These are phyloP conservation scores for Zychaea mexicana DNA, from an alignment of 371 early-diverging fungal genomes.

Conservation along the genomic window DNA sequence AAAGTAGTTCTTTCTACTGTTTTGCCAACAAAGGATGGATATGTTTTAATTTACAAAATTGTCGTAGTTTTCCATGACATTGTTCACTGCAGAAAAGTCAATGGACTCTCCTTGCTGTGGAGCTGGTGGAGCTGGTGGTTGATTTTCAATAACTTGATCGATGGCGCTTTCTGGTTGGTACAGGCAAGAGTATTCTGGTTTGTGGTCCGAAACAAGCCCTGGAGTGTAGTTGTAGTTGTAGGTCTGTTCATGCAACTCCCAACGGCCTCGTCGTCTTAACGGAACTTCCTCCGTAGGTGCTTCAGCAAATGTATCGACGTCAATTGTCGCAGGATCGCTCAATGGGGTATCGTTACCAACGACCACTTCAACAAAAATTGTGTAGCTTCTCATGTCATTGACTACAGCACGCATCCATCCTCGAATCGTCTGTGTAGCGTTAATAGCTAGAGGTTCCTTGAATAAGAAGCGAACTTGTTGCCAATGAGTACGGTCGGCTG, in stretches of 20 bases:
- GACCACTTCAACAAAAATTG: constrained; percentile 72
- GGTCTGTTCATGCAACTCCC: constrained; percentile 94
- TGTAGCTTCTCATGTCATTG: constrained; percentile 92
- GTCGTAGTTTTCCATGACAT: constrained; percentile 23
- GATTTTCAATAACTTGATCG: constrained; percentile 9
- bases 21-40: too few relatives aligned
- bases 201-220: constrained; percentile 51
- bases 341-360: constrained; percentile 30
- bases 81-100: constrained; percentile 1
- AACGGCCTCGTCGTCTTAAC: constrained; percentile 68
- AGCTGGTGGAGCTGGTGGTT: neutral
- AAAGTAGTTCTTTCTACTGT: too few relatives aligned
- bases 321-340: constrained; percentile 26
- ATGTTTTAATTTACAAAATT: constrained; percentile 28
- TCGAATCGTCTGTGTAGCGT: constrained; percentile 80
- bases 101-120: constrained; percentile 5
- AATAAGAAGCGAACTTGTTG: constrained; percentile 96
- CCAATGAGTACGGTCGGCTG: constrained; percentile 94
- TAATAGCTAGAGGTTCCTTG: constrained; percentile 94
- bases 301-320: constrained; percentile 17
- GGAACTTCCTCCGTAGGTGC: constrained; percentile 23
- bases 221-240: constrained; percentile 81
- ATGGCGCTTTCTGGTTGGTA: constrained; percentile 62
- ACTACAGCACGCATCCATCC: constrained; percentile 88
- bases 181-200: constrained; percentile 74